Evolutionary conservation across 495 filamentous ascomycete species (phyloP).

Genomic region (Recurvomyces mirabilis): DNA sequence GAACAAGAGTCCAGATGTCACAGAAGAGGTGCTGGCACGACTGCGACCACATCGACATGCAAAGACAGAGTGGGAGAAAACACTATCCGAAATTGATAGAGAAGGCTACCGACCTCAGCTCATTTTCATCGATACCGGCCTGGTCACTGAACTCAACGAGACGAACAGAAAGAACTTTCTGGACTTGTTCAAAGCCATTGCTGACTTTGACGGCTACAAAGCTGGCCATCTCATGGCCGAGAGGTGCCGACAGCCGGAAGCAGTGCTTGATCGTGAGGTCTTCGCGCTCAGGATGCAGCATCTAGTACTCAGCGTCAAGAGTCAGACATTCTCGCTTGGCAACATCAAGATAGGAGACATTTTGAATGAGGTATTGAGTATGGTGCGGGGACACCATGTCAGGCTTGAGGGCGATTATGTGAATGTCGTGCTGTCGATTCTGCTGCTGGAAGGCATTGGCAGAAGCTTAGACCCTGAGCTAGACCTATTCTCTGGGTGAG

Average conservation of each 20-base stretch:
- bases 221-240: slow-evolving; percentile 95
- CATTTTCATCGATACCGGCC: slow-evolving; percentile 94
- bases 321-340: slow-evolving; percentile 77
- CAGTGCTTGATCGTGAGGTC: slow-evolving; percentile 74
- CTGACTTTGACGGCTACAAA: slow-evolving; percentile 93
- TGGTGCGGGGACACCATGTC: slow-evolving; percentile 92
- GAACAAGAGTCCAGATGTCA: slow-evolving; percentile 53
- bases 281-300: slow-evolving; percentile 97
- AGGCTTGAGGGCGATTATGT: slow-evolving; percentile 96
- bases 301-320: slow-evolving; percentile 80
- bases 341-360: slow-evolving; percentile 96
- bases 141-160: slow-evolving; percentile 86
- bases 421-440: slow-evolving; percentile 91
- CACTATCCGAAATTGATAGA: slow-evolving; percentile 65
- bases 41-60: slow-evolving; percentile 60
- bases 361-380: slow-evolving; percentile 73
- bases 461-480: slow-evolving; percentile 73
- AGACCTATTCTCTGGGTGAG: slow-evolving; percentile 73
- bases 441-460: slow-evolving; percentile 91
- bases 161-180: slow-evolving; percentile 84
- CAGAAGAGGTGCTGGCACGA: slow-evolving; percentile 69
- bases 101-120: slow-evolving; percentile 91
- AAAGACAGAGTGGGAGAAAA: slow-evolving; percentile 54
- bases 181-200: slow-evolving; percentile 88
- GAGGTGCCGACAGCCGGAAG: slow-evolving; percentile 79